Evolutionary conservation across 345 rosid species (phyloP).

Genomic region (Aquilaria sinensis): DNA sequence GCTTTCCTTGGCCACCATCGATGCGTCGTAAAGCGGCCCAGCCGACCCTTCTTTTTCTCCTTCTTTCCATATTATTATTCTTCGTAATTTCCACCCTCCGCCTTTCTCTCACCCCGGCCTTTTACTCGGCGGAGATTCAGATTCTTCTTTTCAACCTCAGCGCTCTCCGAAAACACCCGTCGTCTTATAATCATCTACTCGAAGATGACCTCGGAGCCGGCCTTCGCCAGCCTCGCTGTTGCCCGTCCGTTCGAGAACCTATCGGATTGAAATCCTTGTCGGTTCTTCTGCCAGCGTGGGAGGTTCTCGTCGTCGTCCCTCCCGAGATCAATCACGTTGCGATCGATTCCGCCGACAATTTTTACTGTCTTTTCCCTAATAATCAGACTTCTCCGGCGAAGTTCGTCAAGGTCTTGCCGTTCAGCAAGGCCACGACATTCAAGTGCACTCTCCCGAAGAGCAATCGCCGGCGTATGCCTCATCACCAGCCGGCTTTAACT

Average conservation of each 20-base stretch:
- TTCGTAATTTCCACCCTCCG: no score
- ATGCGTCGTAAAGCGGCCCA: no score
- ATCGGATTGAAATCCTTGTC: conserved; percentile 24
- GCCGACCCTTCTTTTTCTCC: no score
- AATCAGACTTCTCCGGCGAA: conserved; percentile 43
- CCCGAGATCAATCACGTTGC: conserved; percentile 9
- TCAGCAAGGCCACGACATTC: conserved; percentile 43
- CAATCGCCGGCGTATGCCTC: conserved; percentile 41
- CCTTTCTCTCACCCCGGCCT: no score
- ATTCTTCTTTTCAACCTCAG: no score
- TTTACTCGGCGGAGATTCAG: no score
- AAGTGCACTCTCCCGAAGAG: conserved; percentile 49
- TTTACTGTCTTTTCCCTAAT: conserved; percentile 54
- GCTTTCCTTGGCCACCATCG: no score
- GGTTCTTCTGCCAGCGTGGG: conserved; percentile 73
- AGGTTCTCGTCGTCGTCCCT: conserved; percentile 44
- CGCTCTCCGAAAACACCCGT: no score
- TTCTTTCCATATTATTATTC: no score
- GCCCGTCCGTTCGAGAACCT: conserved; percentile 17
- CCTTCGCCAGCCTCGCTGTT: neutral
- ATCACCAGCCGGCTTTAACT: conserved; percentile 44
- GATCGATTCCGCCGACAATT: neutral
- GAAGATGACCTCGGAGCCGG: no score
- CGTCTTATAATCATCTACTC: no score
- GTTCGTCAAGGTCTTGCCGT: conserved; percentile 41